Percentiles rank a stretch among this genome's conserved stretches.
These are phyloP conservation scores for Melanogaster broomeanus DNA, from an alignment of 768 basidiomycete genomes.

Conservation along the genomic window DNA sequence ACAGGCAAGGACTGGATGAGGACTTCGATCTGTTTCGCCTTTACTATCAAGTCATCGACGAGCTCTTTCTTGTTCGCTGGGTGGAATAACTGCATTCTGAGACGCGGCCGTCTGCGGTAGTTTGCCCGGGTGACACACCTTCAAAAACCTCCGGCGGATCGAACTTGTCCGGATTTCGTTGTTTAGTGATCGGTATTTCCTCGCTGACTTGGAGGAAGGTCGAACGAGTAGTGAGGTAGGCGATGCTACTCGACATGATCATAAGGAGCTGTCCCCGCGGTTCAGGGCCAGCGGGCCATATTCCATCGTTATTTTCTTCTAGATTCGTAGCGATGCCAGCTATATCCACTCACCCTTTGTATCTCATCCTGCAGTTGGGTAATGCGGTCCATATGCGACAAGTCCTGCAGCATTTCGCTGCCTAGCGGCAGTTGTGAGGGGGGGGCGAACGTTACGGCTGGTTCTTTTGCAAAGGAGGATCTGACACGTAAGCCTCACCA, in stretches of 20 bases:
- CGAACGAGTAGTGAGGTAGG: conserved; percentile 75
- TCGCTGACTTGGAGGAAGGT: conserved; percentile 78
- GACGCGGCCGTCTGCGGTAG: background rate
- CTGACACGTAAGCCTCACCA: conserved; percentile 12
- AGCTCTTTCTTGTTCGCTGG: conserved; percentile 84
- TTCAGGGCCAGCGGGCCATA: background rate
- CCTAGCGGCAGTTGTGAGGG: conserved; percentile 6
- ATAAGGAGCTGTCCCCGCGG: conserved; percentile 63
- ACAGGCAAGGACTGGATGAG: conserved; percentile 79
- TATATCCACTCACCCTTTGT: conserved; percentile 62
- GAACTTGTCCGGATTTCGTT: conserved; percentile 68
- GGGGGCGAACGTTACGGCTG: background rate
- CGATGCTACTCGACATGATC: conserved; percentile 84
- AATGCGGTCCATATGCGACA: conserved; percentile 94
- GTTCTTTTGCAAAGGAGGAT: conserved; percentile 7
- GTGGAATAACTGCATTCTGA: background rate
- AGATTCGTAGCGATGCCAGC: conserved; percentile 3
- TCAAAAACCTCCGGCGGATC: conserved; percentile 76
- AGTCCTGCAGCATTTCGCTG: conserved; percentile 90
- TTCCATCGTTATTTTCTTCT: background rate
- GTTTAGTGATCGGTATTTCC: conserved; percentile 84
- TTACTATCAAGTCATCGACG: conserved; percentile 77
- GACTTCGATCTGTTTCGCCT: conserved; percentile 88
- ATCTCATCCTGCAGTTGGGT: conserved; percentile 95
- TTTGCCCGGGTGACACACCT: conserved; percentile 42